Evolutionary conservation across 1,139 yeast species (phyloP).

Genomic region (Geotrichum klebahnii): DNA sequence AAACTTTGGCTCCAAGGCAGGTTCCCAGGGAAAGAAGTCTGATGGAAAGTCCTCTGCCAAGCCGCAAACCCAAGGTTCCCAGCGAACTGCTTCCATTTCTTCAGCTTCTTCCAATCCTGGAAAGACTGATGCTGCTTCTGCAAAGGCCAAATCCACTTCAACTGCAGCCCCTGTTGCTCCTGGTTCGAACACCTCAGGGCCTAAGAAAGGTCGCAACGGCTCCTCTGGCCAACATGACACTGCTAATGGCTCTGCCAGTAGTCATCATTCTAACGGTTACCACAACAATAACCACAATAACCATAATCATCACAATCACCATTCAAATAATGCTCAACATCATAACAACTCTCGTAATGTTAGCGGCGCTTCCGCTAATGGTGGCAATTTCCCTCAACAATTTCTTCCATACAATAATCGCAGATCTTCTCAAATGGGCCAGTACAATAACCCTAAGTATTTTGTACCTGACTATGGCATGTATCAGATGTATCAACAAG

Average conservation of each 20-base stretch:
- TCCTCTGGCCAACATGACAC: constrained; percentile 3
- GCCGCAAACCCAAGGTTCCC: constrained; percentile 25
- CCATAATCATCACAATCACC: constrained; percentile 39
- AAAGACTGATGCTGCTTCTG: constrained; percentile 2
- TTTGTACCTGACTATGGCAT: constrained; percentile 5
- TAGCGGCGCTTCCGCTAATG: constrained; percentile 12
- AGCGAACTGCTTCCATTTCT: constrained; percentile 23
- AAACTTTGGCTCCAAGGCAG: constrained; percentile 57
- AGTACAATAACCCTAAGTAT: constrained; percentile 15
- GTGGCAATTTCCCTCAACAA: constrained; percentile 19
- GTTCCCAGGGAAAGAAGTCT: constrained; percentile 33
- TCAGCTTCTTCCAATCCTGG: constrained; percentile 11
- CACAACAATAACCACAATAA: constrained; percentile 28
- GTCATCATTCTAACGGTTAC: constrained; percentile 33
- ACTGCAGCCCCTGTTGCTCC: constrained; percentile 17
- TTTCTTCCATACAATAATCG: constrained; percentile 17
- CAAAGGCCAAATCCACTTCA: constrained; percentile 8
- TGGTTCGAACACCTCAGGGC: constrained; percentile 8
- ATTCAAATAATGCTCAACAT: constrained; percentile 26
- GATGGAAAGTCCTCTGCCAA: constrained; percentile 5
- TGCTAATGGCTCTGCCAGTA: constrained; percentile 7
- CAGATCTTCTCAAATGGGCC: constrained; percentile 10
- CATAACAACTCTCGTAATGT: constrained; percentile 18
- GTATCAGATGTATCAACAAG: constrained; percentile 6
- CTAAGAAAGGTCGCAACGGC: constrained; percentile 15